Percentiles rank a stretch among this genome's conserved stretches.
Evolutionary conservation across 176 grass and related monocot genomes (phyloP).

Genomic region (Carex cristatella): DNA sequence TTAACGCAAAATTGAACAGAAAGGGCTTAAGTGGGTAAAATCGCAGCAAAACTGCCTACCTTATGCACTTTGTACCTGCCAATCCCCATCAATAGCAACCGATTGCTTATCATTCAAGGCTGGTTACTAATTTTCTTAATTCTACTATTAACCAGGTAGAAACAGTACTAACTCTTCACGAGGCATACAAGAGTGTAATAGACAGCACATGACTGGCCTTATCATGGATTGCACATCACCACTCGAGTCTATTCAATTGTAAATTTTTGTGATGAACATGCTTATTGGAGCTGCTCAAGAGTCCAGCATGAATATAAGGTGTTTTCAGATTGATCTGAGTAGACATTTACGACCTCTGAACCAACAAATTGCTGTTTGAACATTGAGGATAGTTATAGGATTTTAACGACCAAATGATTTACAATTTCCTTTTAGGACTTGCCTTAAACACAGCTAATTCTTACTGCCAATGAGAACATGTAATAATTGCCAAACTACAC

Average conservation of each 20-base stretch:
- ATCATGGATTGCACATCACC: conserved; percentile 83
- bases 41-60: background rate
- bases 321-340: conserved; percentile 29
- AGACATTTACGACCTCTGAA: background rate
- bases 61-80: background rate
- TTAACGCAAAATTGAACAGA: background rate
- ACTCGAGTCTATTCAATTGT: conserved; percentile 69
- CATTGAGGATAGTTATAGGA: background rate
- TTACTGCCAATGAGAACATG: background rate
- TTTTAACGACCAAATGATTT: background rate
- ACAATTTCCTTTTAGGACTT: background rate
- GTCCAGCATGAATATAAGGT: conserved; percentile 43
- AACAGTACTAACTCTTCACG: conserved; percentile 33
- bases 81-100: no score
- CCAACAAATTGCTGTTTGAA: background rate
- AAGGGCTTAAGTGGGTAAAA: background rate
- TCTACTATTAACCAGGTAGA: conserved; percentile 29
- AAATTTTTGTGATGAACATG: conserved; percentile 86
- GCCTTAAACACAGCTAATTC: conserved; percentile 17
- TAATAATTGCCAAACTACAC: background rate
- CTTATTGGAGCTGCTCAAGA: conserved; percentile 53
- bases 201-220: conserved; percentile 68
- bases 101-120: background rate
- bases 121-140: background rate
- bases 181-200: conserved; percentile 16